Conservation (phyloP, 176 grass and related monocot genomes). For the Guadua angustifolia region DNA sequence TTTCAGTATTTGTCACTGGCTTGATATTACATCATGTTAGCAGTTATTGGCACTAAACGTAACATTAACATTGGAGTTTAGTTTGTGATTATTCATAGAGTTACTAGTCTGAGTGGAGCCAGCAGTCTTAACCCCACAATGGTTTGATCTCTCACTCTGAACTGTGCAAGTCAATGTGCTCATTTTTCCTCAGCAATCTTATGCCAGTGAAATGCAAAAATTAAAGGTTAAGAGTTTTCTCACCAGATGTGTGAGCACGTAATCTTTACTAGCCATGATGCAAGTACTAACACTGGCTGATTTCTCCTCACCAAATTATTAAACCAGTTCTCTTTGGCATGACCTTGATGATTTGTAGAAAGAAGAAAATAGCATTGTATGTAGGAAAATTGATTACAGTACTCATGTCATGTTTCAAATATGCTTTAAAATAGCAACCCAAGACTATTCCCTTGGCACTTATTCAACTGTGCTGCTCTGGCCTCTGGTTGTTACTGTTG, state of each 20-base stretch:
- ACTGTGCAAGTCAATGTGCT: no score
- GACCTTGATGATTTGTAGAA: constrained; percentile 4
- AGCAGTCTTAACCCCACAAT: no score
- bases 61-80: no score
- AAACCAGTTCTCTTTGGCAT: background rate
- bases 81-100: no score
- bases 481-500: no score
- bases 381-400: background rate
- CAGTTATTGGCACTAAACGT: no score
- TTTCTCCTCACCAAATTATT: background rate
- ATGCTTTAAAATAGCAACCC: background rate
- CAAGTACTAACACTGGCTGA: background rate
- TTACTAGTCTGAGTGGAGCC: no score
- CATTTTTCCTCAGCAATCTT: no score
- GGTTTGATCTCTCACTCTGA: no score
- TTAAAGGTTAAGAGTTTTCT: background rate
- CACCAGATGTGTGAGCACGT: background rate
- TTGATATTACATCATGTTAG: no score
- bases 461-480: background rate
- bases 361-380: background rate
- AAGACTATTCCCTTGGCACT: background rate
- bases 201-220: no score
- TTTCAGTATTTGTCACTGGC: no score
- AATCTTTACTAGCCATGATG: background rate
- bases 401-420: background rate